Evolutionary conservation across 257 asterid genomes (phyloP), one percentile per base, ranked within the genome.

Genomic region (Salvia rosmarinus): DNA sequence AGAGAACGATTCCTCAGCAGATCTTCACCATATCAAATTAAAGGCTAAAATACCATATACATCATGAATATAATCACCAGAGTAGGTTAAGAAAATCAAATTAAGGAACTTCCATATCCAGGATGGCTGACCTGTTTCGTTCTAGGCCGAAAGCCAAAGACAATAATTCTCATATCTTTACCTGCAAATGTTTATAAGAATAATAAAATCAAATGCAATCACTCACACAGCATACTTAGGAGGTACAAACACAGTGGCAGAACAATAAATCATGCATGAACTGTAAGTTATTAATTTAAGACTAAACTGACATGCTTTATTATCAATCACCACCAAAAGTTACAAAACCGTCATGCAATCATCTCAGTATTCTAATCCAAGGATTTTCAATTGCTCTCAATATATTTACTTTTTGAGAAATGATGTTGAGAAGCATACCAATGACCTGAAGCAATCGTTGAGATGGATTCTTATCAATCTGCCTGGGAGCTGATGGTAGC

Each of bases 161-260:
- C 97, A 74, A 94, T 85, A 28, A 86, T 88, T 78, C 99, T 87
- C 97, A 94, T 87, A 82, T 94, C 99, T 81, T 89, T 94, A 72
- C 97, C 98, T 93, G 96, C 81, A 82, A 66, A 68, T 57, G 68
- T 75, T 17, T 57, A 57, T 44, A 54, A 19, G 58, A 75, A 51
- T 10, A 65, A 68, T 46, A 59, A 37, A 68, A 70, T 46, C 59
- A 60, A 70, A 47, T 39, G 59, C 70, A 77, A 66, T 50, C 57
- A 71, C 42, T 40, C 40, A 43, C 62, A 66, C 40, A 13, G 30
- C 70, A 43, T 66, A 60, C 17, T 20, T 61, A 35, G 40, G 71
- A 30, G 7, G 74, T 42, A 61, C 23, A 70, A 62, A 74, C 50
- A 56, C 63, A 63, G 20, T 61, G 40, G 55, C 16, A 40, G 46